Evolutionary conservation across 176 grass and related monocot species (phyloP).

Genomic region (Aegilops speltoides): DNA sequence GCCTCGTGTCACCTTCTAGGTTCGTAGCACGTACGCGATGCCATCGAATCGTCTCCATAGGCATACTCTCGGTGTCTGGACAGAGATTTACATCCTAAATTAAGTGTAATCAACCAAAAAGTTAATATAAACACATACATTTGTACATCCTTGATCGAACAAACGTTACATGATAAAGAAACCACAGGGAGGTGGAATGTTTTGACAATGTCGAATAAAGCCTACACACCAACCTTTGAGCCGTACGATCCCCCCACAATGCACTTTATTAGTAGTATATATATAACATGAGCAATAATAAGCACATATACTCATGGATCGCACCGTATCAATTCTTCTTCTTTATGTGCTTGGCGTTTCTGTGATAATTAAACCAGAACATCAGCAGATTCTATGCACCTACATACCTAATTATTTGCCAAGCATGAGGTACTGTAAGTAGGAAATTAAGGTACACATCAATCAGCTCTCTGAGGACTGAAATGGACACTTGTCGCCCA

Average conservation of each 20-base stretch:
- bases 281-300: neutral
- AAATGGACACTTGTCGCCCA: neutral
- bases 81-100: neutral
- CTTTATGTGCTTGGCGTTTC: conserved; percentile 14
- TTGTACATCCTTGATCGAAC: neutral
- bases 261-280: neutral
- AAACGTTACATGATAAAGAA: neutral
- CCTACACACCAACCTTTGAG: neutral
- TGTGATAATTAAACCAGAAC: neutral
- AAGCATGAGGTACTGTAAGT: neutral
- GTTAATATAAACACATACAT: neutral
- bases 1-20: neutral
- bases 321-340: no score
- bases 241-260: neutral
- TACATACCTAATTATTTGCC: neutral
- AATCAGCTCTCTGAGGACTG: neutral
- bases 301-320: neutral
- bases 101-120: neutral
- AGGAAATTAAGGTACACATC: neutral
- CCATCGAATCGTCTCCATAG: neutral
- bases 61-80: no score
- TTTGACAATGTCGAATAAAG: conserved; percentile 35
- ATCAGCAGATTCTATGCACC: neutral
- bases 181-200: neutral
- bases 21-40: neutral